Base-by-base conservation (phyloP, 306 rosid genomes). In the Medicago lupulina region DNA sequence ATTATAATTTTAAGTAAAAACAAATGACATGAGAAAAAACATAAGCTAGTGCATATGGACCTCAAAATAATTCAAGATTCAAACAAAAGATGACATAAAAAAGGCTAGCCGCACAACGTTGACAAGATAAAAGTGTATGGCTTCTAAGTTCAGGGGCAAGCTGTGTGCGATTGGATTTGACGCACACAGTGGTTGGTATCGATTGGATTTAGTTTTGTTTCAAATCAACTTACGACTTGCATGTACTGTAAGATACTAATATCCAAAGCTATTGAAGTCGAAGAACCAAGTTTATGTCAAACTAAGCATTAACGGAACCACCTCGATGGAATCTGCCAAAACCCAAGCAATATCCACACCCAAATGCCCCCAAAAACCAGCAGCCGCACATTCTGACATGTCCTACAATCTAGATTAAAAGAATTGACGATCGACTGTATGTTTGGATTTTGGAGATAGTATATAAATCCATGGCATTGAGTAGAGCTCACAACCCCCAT, bases 341-440 rank as follows among this genome's bases (percentile, higher is more conserved):
- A 72, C 19, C 71, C 76, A 58, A 63, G 57, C 19, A 73, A 60
- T 31, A 43, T 44, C 59, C 28, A 66, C 70, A 19, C 58, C 70
- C 39, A 18, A 74, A 66, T 46, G 19, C 65, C 75, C 71, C 54
- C 47, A 43, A 36, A 31, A 75, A 75, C 49, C 38, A 73, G n/a
- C 41, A 73, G 28, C 71, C 67, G n/a, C 38, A 31, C 10, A 74
- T 31, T 17, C 14, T 3, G 47, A 43, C 5, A 2, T 43, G 47
- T 43, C 14, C 13, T 43, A 43, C 13, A 43, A 43, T 43, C 47
- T 10, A 10, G 14, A 43, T 41, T 41, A 41, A 41, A 41, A 41
- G 47, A 41, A 11, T 41, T 41, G 47, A 2, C 12, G 13, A 2
- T 41, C 1, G 47, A 41, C 1, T 41, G 9, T 11, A 41, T 9